These are phyloP conservation scores for Yarrowia alimentaria DNA, from an alignment of 805 yeast genomes.

Conservation along the genomic window DNA sequence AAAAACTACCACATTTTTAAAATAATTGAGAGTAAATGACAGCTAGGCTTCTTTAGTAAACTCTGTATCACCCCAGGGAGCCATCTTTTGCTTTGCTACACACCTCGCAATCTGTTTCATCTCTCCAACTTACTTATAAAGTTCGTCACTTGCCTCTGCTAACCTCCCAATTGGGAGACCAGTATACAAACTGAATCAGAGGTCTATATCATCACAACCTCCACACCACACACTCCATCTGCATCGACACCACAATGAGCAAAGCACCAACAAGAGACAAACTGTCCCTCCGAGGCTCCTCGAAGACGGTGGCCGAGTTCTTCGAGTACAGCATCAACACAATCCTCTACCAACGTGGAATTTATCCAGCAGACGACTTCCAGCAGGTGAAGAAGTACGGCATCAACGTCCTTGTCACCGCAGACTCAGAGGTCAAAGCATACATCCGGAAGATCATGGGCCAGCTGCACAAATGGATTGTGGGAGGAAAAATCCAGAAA, in stretches of 20 bases:
- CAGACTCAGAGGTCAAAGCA: slow-evolving; percentile 69
- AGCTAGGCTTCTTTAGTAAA: too few relatives aligned
- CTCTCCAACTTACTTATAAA: too few relatives aligned
- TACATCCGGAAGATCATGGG: slow-evolving; percentile 66
- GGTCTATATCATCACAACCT: not conserved
- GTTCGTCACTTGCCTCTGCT: not conserved
- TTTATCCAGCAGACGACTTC: slow-evolving; percentile 86
- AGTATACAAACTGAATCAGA: slow-evolving; percentile 12
- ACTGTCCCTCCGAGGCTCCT: slow-evolving; percentile 71
- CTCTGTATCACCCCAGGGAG: too few relatives aligned
- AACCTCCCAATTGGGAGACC: slow-evolving; percentile 10
- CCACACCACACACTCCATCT: not conserved
- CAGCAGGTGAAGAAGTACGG: slow-evolving; percentile 75
- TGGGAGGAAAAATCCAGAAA: slow-evolving; percentile 62
- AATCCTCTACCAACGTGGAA: slow-evolving; percentile 83
- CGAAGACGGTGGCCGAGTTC: slow-evolving; percentile 76
- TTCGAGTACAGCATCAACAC: slow-evolving; percentile 78
- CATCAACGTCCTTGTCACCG: slow-evolving; percentile 64
- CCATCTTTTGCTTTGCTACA: too few relatives aligned
- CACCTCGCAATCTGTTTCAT: too few relatives aligned
- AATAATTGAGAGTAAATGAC: too few relatives aligned
- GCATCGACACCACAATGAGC: not conserved
- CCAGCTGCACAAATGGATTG: slow-evolving; percentile 73
- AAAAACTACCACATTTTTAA: too few relatives aligned
- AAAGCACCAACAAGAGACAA: slow-evolving; percentile 46